Evolutionary conservation across 768 basidiomycete species (phyloP).

Genomic region (Suillus bovinus): DNA sequence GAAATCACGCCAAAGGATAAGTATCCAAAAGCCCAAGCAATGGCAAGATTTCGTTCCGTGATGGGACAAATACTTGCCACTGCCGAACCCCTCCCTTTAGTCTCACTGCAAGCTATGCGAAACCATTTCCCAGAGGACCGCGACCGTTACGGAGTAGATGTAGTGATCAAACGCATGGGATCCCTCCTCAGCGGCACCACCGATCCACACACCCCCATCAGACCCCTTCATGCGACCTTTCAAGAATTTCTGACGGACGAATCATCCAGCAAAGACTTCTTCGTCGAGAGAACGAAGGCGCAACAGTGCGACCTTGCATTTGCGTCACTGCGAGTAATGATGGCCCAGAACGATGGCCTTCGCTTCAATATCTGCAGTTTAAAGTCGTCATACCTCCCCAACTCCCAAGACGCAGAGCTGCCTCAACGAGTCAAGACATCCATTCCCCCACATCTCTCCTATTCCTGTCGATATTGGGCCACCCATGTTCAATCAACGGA

Average conservation of each 20-base stretch:
- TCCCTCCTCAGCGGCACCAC: conserved; percentile 9
- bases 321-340: conserved; percentile 17
- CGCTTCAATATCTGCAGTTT: too few species aligned
- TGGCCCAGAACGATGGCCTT: too few species aligned
- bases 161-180: neutral
- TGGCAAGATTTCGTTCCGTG: conserved; percentile 1
- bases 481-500: too few species aligned
- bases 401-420: too few species aligned
- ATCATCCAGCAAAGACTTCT: conserved; percentile 17
- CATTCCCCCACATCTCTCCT: too few species aligned
- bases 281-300: conserved; percentile 3
- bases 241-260: conserved; percentile 23
- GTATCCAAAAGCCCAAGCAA: neutral
- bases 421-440: too few species aligned
- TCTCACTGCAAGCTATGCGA: neutral
- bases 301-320: conserved; percentile 2
- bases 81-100: neutral
- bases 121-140: neutral
- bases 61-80: conserved; percentile 6
- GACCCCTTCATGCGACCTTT: conserved; percentile 28
- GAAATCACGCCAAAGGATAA: neutral
- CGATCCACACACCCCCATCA: conserved; percentile 5
- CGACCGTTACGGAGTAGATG: neutral
- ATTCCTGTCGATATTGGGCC: too few species aligned
- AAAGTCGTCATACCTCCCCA: too few species aligned